Evolutionary conservation across 768 basidiomycete species (phyloP).

Genomic region (Psilocybe tampanensis): DNA sequence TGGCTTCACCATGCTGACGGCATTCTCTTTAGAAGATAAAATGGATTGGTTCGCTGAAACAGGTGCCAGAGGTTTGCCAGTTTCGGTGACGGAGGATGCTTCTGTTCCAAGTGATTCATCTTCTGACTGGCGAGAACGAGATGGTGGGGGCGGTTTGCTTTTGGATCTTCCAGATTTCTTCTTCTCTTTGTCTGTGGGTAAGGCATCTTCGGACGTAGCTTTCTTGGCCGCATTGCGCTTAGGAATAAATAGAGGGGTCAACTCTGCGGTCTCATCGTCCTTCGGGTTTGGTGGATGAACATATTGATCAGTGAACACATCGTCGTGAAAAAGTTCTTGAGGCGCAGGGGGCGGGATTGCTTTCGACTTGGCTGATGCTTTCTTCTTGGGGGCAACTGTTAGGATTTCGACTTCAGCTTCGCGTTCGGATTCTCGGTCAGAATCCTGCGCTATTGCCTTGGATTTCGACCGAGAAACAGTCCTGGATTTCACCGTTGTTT

Average conservation of each 20-base stretch:
- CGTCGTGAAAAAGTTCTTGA: conserved; percentile 21
- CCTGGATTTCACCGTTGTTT: conserved; percentile 9
- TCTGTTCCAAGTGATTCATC: conserved; percentile 7
- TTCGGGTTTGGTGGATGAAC: conserved; percentile 7
- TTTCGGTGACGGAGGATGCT: background rate
- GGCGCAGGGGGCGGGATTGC: conserved; percentile 11
- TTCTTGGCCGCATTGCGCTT: conserved; percentile 20
- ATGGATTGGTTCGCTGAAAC: background rate
- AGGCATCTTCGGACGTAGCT: background rate
- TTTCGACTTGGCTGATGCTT: conserved; percentile 16
- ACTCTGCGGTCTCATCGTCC: conserved; percentile 5
- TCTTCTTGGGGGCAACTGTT: conserved; percentile 15
- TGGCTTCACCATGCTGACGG: conserved; percentile 5
- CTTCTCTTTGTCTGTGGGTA: conserved; percentile 13
- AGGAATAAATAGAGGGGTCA: conserved; percentile 22
- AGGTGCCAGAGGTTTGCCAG: background rate
- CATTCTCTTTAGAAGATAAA: conserved; percentile 2
- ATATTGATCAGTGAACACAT: conserved; percentile 20
- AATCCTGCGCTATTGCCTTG: conserved; percentile 12
- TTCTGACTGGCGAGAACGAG: background rate
- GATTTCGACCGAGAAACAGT: conserved; percentile 16
- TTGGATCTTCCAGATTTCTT: conserved; percentile 18
- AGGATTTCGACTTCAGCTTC: conserved; percentile 3
- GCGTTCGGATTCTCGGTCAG: conserved; percentile 14
- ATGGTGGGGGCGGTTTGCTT: conserved; percentile 6